Evolutionary conservation across 768 basidiomycete genomes (phyloP).

Genomic region (Rickenella mellea): DNA sequence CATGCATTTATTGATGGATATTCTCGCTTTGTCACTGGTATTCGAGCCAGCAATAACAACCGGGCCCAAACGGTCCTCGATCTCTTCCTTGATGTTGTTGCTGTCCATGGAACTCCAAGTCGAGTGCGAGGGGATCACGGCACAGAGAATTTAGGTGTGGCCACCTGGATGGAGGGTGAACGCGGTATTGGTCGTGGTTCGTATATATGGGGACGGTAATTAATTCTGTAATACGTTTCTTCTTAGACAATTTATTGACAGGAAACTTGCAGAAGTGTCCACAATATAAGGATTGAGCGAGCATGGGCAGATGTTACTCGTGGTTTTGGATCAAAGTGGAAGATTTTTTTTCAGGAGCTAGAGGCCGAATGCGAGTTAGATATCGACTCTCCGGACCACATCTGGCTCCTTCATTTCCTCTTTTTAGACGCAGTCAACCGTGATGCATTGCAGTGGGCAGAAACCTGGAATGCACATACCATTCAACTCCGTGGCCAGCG

Average conservation of each 20-base stretch:
- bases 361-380: slow-evolving; percentile 3
- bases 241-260: not conserved
- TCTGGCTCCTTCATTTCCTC: slow-evolving; percentile 8
- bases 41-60: slow-evolving; percentile 14
- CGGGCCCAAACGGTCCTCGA: slow-evolving; percentile 10
- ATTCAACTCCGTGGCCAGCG: slow-evolving; percentile 3
- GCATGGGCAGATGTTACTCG: slow-evolving; percentile 12
- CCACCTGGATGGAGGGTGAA: slow-evolving; percentile 8
- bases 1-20: slow-evolving; percentile 13
- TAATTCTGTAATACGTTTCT: not conserved
- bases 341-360: slow-evolving; percentile 4
- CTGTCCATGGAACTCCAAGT: slow-evolving; percentile 8
- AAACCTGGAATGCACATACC: slow-evolving; percentile 5
- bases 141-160: slow-evolving; percentile 12
- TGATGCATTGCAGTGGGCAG: slow-evolving; percentile 3
- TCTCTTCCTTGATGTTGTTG: slow-evolving; percentile 7
- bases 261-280: slow-evolving; percentile 8
- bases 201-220: slow-evolving; percentile 15
- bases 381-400: not conserved
- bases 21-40: slow-evolving; percentile 7
- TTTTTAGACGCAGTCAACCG: slow-evolving; percentile 6
- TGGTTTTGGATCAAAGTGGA: slow-evolving; percentile 12
- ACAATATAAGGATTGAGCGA: slow-evolving; percentile 13
- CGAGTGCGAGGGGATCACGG: slow-evolving; percentile 13
- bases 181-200: slow-evolving; percentile 8